Conservation (phyloP, 1,139 yeast species). For the Suhomyces choctaworum region DNA sequence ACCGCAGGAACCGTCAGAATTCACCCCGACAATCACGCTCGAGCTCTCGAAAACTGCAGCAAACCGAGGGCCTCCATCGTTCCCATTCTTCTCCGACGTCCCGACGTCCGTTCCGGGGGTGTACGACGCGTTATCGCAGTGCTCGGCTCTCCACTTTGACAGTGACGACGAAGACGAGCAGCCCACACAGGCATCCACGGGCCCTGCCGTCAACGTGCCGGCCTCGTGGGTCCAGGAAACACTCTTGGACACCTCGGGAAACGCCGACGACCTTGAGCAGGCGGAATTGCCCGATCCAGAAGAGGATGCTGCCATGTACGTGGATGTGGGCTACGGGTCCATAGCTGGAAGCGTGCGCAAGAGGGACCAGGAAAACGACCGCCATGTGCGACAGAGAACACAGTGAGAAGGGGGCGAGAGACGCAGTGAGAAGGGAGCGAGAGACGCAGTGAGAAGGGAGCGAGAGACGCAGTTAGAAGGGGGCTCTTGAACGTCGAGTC, state of each 20-base stretch:
- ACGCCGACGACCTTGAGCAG: constrained; percentile 40
- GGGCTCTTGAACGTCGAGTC: too few relatives aligned
- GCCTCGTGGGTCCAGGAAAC: constrained; percentile 22
- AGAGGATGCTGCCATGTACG: constrained; percentile 43
- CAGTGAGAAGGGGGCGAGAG: background rate
- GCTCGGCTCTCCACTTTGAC: constrained; percentile 43
- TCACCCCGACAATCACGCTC: constrained; percentile 24
- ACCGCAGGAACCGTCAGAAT: constrained; percentile 18
- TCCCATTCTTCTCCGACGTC: constrained; percentile 15
- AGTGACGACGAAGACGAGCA: constrained; percentile 24
- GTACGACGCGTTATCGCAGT: constrained; percentile 39
- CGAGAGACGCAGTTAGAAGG: too few relatives aligned
- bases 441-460: too few relatives aligned
- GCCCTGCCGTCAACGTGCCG: constrained; percentile 23
- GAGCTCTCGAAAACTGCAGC: constrained; percentile 12
- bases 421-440: too few relatives aligned
- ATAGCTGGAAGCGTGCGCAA: constrained; percentile 37
- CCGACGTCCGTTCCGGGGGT: constrained; percentile 18
- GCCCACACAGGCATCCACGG: background rate
- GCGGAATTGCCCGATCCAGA: constrained; percentile 19
- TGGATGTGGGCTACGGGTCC: constrained; percentile 43
- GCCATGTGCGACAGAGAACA: background rate
- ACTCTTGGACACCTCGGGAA: constrained; percentile 28
- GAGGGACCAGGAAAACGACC: constrained; percentile 23
- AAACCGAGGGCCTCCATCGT: constrained; percentile 7